phyloP scores from a whole-genome alignment of 2,329 filamentous ascomycete genomes.

The Aspergillus ochraceoroseus region DNA sequence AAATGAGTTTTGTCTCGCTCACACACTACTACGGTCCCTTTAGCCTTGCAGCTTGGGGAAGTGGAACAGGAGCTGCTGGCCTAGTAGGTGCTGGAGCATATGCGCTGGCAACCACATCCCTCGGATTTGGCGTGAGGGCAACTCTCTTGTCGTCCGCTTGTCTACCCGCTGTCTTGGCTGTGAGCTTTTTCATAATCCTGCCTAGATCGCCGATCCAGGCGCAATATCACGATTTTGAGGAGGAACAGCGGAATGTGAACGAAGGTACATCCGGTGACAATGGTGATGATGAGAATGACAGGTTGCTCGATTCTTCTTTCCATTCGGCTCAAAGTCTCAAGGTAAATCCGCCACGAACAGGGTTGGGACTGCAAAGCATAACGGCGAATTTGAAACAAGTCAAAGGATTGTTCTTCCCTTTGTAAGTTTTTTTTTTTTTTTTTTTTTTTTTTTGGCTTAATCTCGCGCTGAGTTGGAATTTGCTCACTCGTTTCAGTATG shows the following conservation, averaged over 20 bases:
- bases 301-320: slow-evolving; percentile 27
- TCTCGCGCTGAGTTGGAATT: no score
- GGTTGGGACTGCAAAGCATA: slow-evolving; percentile 38
- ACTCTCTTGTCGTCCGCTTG: slow-evolving; percentile 74
- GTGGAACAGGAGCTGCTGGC: slow-evolving; percentile 84
- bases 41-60: slow-evolving; percentile 86
- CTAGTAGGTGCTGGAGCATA: slow-evolving; percentile 83
- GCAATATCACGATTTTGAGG: slow-evolving; percentile 53
- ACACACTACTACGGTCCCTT: slow-evolving; percentile 90
- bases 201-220: slow-evolving; percentile 61
- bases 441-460: no score
- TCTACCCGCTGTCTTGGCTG: slow-evolving; percentile 71
- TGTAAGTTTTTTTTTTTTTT: slow-evolving; percentile 50
- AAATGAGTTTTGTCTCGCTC: slow-evolving; percentile 83
- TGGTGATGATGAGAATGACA: slow-evolving; percentile 26
- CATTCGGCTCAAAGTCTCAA: slow-evolving; percentile 21
- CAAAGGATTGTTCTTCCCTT: slow-evolving; percentile 65
- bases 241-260: slow-evolving; percentile 39
- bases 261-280: slow-evolving; percentile 30
- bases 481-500: slow-evolving; percentile 55
- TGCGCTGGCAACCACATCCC: slow-evolving; percentile 74
- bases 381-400: slow-evolving; percentile 59
- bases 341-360: slow-evolving; percentile 12
- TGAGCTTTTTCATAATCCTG: slow-evolving; percentile 78
- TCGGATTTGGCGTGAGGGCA: slow-evolving; percentile 66